A percentile compares a stretch with the other conserved stretches of the same genome.
phyloP scores from a whole-genome alignment of 108 stramenopile genomes.

The Mediolabrus comicus region DNA sequence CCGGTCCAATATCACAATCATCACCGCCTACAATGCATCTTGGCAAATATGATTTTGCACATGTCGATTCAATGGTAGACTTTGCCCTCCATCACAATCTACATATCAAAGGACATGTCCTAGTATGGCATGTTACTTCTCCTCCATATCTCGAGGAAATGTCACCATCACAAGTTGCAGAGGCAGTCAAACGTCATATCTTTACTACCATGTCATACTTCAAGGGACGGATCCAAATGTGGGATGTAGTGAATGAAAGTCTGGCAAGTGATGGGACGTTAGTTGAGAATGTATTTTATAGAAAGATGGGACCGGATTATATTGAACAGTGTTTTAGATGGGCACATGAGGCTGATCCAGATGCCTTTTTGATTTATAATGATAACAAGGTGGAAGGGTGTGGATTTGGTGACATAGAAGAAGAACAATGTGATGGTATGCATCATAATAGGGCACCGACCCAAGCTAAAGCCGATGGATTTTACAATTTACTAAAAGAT shows the following conservation, averaged over 20 bases:
- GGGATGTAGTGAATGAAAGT: constrained; percentile 95
- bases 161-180: constrained; percentile 58
- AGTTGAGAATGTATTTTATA: constrained; percentile 86
- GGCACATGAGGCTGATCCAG: constrained; percentile 94
- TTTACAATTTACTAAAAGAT: constrained; percentile 75
- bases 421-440: not conserved
- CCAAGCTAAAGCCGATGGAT: constrained; percentile 76
- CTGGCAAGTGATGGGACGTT: constrained; percentile 82
- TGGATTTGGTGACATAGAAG: constrained; percentile 55
- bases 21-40: constrained; percentile 48
- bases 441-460: constrained; percentile 36
- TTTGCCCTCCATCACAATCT: constrained; percentile 74
- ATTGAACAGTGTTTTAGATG: constrained; percentile 90
- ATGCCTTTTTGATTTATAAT: constrained; percentile 86
- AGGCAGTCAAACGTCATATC: constrained; percentile 73
- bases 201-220: constrained; percentile 88
- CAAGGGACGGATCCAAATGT: constrained; percentile 70
- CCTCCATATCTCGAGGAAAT: constrained; percentile 66
- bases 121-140: constrained; percentile 87
- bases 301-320: constrained; percentile 86
- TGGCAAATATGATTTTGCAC: constrained; percentile 87
- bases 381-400: constrained; percentile 95
- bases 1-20: constrained; percentile 59
- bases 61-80: constrained; percentile 83
- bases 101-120: constrained; percentile 88